These are phyloP conservation scores for Wallacemonas sp. DNA, from an alignment of 208 protist genomes.

Conservation along the genomic window DNA sequence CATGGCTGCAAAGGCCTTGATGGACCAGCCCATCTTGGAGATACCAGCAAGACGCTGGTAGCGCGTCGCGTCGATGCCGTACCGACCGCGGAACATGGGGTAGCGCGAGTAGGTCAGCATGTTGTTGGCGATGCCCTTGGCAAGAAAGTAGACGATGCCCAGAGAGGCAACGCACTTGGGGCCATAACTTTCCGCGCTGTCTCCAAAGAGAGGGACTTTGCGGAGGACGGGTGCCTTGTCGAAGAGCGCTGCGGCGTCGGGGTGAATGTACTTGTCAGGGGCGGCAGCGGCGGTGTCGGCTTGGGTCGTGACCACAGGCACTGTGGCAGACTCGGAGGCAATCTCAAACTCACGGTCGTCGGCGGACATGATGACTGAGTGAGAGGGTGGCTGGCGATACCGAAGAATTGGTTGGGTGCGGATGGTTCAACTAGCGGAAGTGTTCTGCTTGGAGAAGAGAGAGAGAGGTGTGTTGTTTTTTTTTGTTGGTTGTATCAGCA, in stretches of 20 bases:
- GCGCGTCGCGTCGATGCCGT: constrained; percentile 8
- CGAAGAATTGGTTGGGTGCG: too few species aligned
- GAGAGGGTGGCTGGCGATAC: too few species aligned
- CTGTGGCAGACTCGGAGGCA: neutral
- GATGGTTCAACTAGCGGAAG: too few species aligned
- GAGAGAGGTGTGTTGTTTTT: neutral
- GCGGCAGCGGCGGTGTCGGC: neutral
- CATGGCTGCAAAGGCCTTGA: constrained; percentile 62
- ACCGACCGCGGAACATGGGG: constrained; percentile 31
- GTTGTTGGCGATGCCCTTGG: constrained; percentile 25
- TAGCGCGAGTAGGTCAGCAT: constrained; percentile 16
- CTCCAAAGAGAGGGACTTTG: constrained; percentile 37
- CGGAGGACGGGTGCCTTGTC: constrained; percentile 15
- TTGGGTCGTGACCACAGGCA: neutral
- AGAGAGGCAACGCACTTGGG: constrained; percentile 19
- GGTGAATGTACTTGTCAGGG: constrained; percentile 27
- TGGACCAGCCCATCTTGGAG: constrained; percentile 31
- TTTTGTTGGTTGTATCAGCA: neutral
- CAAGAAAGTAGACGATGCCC: constrained; percentile 17
- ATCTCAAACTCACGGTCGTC: neutral
- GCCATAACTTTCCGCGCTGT: constrained; percentile 17
- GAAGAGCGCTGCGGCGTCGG: constrained; percentile 32
- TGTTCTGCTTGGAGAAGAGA: neutral
- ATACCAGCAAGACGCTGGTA: constrained; percentile 32
- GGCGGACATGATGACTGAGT: too few species aligned